A percentile compares a stretch with the other conserved stretches of the same genome.
Conservation (phyloP, 345 rosid species). For the Angophora floribunda region DNA sequence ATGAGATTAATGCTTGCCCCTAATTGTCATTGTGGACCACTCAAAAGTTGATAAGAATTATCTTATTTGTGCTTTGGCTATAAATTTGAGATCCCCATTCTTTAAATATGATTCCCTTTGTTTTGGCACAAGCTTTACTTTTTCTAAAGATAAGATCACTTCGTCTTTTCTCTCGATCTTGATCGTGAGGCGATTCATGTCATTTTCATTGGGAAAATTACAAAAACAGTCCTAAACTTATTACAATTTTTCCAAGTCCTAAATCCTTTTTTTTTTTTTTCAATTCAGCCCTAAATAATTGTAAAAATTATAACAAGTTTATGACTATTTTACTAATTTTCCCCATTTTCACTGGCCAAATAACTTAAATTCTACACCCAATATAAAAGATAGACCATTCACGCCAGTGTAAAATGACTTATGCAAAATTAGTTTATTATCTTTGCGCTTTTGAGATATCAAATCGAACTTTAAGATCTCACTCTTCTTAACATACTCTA, state of each 20-base stretch:
- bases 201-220: neutral
- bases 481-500: neutral
- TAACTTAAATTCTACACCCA: neutral
- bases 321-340: too few species aligned
- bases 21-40: neutral
- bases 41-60: neutral
- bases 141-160: neutral
- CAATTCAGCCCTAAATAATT: too few species aligned
- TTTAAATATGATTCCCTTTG: neutral
- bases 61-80: neutral
- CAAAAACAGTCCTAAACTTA: too few species aligned
- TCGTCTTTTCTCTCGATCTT: rapidly evolving
- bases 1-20: neutral
- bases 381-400: neutral
- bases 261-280: too few species aligned
- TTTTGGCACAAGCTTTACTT: neutral
- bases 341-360: neutral
- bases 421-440: neutral
- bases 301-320: too few species aligned
- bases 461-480: neutral
- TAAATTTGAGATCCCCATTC: neutral
- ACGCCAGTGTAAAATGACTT: neutral
- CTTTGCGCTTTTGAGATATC: neutral
- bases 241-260: too few species aligned
- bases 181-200: rapidly evolving